These are phyloP conservation scores for Clarireedia paspali DNA, from an alignment of 2,329 filamentous ascomycete species.

Conservation along the genomic window DNA sequence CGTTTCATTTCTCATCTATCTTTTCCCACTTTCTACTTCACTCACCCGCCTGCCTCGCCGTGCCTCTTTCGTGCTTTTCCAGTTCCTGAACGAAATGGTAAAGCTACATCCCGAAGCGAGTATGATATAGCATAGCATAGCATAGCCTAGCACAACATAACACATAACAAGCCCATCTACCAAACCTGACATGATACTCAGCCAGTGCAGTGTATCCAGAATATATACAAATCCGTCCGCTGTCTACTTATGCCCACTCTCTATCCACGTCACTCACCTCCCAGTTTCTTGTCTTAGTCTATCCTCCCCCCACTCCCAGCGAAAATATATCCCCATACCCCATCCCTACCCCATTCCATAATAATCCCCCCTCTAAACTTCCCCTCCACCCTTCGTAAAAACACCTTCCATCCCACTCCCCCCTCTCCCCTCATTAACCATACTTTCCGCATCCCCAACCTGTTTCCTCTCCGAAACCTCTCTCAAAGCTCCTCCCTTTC, in stretches of 20 bases:
- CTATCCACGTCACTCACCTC: neutral
- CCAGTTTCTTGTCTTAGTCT: too few relatives aligned
- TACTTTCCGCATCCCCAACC: conserved; percentile 77
- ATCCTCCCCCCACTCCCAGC: neutral
- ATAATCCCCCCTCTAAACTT: conserved; percentile 20
- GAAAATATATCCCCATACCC: neutral
- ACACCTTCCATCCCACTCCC: conserved; percentile 26
- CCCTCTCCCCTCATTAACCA: conserved; percentile 48
- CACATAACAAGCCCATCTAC: neutral
- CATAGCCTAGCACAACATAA: too few relatives aligned
- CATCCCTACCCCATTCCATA: neutral
- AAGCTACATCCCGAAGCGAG: too few relatives aligned
- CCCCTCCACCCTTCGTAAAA: conserved; percentile 28
- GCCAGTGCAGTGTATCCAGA: neutral
- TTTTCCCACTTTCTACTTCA: too few relatives aligned
- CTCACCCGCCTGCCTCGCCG: too few relatives aligned
- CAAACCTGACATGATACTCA: neutral
- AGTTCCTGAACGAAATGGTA: too few relatives aligned
- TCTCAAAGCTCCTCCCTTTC: conserved; percentile 40
- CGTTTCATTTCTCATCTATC: too few relatives aligned
- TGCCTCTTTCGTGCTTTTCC: too few relatives aligned
- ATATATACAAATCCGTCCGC: neutral
- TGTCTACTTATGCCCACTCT: neutral
- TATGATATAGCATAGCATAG: too few relatives aligned
- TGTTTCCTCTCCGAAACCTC: conserved; percentile 84